Percentiles rank a stretch among this genome's conserved stretches.
phyloP scores from a whole-genome alignment of 768 basidiomycete species.

The Calvatia gigantea region DNA sequence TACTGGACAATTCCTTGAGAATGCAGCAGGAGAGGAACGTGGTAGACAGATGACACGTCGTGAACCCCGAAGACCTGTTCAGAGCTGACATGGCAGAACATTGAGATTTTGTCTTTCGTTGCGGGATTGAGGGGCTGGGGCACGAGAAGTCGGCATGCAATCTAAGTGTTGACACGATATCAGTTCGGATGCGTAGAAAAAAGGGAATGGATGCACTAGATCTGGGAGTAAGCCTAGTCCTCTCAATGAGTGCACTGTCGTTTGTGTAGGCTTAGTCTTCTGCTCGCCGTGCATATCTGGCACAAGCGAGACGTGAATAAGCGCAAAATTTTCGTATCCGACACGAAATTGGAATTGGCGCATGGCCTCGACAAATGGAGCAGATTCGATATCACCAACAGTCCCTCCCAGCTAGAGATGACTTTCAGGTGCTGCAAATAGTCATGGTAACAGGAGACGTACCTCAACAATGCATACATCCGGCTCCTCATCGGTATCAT shows the following conservation, averaged over 20 bases:
- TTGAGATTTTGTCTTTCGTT: conserved; percentile 94
- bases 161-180: conserved; percentile 46
- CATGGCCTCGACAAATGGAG: conserved; percentile 98
- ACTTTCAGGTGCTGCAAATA: neutral
- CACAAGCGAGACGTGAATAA: conserved; percentile 96
- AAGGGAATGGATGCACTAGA: conserved; percentile 51
- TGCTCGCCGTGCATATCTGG: conserved; percentile 99
- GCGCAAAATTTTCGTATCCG: conserved; percentile 92
- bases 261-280: conserved; percentile 99
- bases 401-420: conserved; percentile 86
- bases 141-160: conserved; percentile 86
- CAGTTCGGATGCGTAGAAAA: neutral
- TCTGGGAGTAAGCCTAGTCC: conserved; percentile 93
- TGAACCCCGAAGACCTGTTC: conserved; percentile 94
- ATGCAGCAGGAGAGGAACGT: conserved; percentile 88
- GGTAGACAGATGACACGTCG: conserved; percentile 95
- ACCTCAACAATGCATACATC: conserved; percentile 99
- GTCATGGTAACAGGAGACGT: conserved; percentile 1
- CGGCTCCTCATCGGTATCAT: conserved; percentile 88
- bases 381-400: conserved; percentile 97
- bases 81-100: conserved; percentile 95
- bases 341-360: conserved; percentile 99
- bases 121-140: conserved; percentile 76
- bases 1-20: conserved; percentile 91
- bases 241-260: conserved; percentile 89